Base-by-base conservation (phyloP, 495 filamentous ascomycete species). In the Bombardia bombarda region DNA sequence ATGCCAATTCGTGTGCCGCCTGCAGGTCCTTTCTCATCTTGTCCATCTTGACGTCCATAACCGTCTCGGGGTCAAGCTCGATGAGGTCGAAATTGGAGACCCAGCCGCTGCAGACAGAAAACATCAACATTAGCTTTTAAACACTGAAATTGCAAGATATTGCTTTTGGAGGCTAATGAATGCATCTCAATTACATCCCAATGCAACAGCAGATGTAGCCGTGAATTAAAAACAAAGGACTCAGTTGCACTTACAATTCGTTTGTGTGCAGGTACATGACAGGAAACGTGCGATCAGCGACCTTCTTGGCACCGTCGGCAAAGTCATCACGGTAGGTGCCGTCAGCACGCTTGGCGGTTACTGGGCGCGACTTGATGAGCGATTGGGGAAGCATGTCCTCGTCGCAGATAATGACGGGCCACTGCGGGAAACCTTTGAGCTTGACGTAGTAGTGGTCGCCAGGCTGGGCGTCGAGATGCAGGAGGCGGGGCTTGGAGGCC, bases 201-300 rank as follows among this genome's bases (percentile, higher is more conserved):
- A n/a, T n/a, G n/a, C n/a, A n/a, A n/a, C n/a, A n/a, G n/a, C n/a
- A n/a, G n/a, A n/a, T n/a, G n/a, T n/a, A n/a, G n/a, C n/a, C n/a
- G n/a, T n/a, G n/a, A n/a, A n/a, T n/a, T n/a, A n/a, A n/a, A n/a
- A n/a, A n/a, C n/a, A n/a, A n/a, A n/a, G n/a, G n/a, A n/a, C n/a
- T n/a, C n/a, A n/a, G 8, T 12, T 17, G 8, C 5, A 37, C 89
- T 75, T 68, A 96, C 90, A 96, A 96, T 72, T 95, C 87, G 59
- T 95, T 93, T 41, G 88, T 93, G 45, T 80, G 72, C 42, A 96
- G 69, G 63, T 92, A 96, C 89, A 95, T 95, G 49, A 96, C 80
- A 2, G 90, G 87, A 60, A 84, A 95, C 4, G 84, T 88, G 32
- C 90, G 75, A 61, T 95, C 87, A 30, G 79, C 74, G 14, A 72